phyloP scores from a whole-genome alignment of 23 red algal species.

The Gracilaria gracilis region DNA sequence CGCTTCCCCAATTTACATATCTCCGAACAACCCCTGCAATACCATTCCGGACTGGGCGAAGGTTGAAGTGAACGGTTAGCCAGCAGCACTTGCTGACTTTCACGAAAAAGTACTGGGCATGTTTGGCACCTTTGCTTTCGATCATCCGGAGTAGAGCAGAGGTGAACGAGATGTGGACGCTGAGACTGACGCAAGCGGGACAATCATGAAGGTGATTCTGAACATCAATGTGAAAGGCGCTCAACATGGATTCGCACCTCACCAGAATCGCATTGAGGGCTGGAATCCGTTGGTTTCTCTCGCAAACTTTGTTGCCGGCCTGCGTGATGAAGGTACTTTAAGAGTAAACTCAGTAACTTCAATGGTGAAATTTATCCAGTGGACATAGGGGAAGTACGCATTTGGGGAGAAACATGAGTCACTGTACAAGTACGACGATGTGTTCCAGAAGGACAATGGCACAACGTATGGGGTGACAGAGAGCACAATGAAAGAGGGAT shows the following conservation, averaged over 20 bases:
- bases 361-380: constrained; percentile 42
- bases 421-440: constrained; percentile 27
- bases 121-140: constrained; percentile 16
- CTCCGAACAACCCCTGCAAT: constrained; percentile 37
- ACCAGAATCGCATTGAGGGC: constrained; percentile 39
- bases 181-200: constrained; percentile 1
- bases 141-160: constrained; percentile 35
- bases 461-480: constrained; percentile 63
- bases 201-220: constrained; percentile 17
- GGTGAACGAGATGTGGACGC: not conserved
- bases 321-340: constrained; percentile 11
- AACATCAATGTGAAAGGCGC: constrained; percentile 31
- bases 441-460: constrained; percentile 34
- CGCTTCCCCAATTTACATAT: constrained; percentile 10
- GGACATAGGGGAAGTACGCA: constrained; percentile 42
- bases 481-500: constrained; percentile 39
- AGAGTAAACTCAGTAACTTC: constrained; percentile 11
- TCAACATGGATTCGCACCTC: constrained; percentile 51
- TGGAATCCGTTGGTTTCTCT: constrained; percentile 55
- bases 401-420: constrained; percentile 49
- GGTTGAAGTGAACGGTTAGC: constrained; percentile 19
- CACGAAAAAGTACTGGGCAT: constrained; percentile 2
- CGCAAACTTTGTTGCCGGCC: constrained; percentile 43
- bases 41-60: constrained; percentile 56
- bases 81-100: constrained; percentile 10